phyloP scores from a whole-genome alignment of 441 rosid species.

The Erodium texanum region DNA sequence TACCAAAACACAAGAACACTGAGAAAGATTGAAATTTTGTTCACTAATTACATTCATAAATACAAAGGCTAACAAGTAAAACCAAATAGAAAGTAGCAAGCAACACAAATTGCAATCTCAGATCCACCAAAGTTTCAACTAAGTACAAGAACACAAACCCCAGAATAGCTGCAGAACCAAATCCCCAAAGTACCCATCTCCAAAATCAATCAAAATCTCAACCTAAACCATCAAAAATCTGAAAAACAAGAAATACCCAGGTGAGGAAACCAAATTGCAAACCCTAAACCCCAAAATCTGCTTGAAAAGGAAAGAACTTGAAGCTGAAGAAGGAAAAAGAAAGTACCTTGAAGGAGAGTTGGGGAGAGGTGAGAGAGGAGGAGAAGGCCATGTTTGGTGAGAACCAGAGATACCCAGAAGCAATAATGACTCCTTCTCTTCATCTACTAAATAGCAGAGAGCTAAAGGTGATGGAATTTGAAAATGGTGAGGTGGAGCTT shows the following conservation, averaged over 20 bases:
- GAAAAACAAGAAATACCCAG: slow-evolving; percentile 11
- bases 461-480: neutral
- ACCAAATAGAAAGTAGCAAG: neutral
- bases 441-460: neutral
- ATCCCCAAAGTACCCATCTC: slow-evolving; percentile 2
- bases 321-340: too few species aligned
- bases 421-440: neutral
- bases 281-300: too few species aligned
- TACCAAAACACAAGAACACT: neutral
- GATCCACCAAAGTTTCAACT: slow-evolving; percentile 12
- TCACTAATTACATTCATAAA: neutral
- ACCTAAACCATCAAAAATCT: neutral
- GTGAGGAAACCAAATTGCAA: neutral
- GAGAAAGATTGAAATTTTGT: neutral
- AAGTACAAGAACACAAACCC: neutral
- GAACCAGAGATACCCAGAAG: neutral
- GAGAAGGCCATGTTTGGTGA: neutral
- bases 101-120: slow-evolving; percentile 5
- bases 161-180: neutral
- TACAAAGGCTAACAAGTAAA: neutral
- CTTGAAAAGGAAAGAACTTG: too few species aligned
- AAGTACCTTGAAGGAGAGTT: slow-evolving; percentile 5
- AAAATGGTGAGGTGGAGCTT: slow-evolving; percentile 2
- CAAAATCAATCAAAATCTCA: too few species aligned
- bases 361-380: neutral